Base-by-base conservation (phyloP, 305 asterid genomes). In the Fraxinus dipetala region DNA sequence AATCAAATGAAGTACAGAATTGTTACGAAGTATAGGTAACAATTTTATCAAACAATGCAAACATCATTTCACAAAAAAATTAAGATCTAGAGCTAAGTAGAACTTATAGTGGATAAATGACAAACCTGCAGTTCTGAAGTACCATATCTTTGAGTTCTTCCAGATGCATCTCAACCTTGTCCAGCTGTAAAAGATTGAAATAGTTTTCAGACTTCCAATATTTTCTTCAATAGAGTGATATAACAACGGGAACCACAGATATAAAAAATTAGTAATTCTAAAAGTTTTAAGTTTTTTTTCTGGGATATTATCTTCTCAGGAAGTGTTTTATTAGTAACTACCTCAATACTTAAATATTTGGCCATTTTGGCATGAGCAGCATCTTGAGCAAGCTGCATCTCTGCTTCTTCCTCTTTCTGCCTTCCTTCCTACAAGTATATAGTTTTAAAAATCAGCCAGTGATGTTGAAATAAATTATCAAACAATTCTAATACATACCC, bases 91-190 rank as follows among this genome's bases (percentile, higher is more conserved):
- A 22, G 34, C 32, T 31, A 80, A 36, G 82, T 40, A 36, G 22
- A 45, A 54, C 43, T 74, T 75, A 36, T 43, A 48, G 56, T 45
- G 67, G 26, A 28, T 65, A 70, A 75, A 67, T 20, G 43, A 86
- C 91, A 78, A 82, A 95, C 98, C 98, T 95, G 98, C 96, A 92
- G 63, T 86, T 92, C 84, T 89, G 92, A 89, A 95, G 93, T 54
- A 89, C 97, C 36, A 61, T 69, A 54, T 88, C 97, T 86, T 87
- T 89, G 81, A 95, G 93, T 77, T 91, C 89, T 83, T 88, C 94
- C 54, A 95, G 90, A 67, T 90, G 89, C 82, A 70, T 61, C 56
- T 92, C 95, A 67, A 93, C 89, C 72, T 87, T 86, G n/a, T 90
- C 97, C 74, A 95, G 93, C 99, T 95, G 89, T 80, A 79, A 84